Conservation (phyloP, 805 yeast genomes). For the Pichia eremophila region DNA sequence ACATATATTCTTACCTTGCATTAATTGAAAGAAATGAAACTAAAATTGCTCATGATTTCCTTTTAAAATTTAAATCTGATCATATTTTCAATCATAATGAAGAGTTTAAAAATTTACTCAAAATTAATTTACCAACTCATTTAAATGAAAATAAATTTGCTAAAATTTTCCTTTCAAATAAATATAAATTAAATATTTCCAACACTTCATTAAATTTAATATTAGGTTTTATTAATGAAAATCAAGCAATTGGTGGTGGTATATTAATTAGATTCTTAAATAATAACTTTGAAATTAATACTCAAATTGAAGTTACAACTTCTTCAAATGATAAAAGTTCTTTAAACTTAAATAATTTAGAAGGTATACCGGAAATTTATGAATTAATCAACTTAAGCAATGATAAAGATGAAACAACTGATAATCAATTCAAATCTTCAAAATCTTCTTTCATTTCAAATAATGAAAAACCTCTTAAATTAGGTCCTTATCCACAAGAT, state of each 20-base stretch:
- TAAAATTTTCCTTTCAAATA: constrained; percentile 58
- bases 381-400: constrained; percentile 25
- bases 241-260: constrained; percentile 87
- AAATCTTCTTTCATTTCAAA: constrained; percentile 16
- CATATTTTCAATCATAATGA: constrained; percentile 68
- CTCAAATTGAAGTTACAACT: constrained; percentile 31
- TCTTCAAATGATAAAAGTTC: constrained; percentile 26
- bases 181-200: constrained; percentile 67
- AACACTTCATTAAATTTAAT: constrained; percentile 78
- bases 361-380: constrained; percentile 40
- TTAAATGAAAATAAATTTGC: constrained; percentile 77
- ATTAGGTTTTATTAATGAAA: constrained; percentile 80
- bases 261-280: constrained; percentile 78
- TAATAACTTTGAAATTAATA: constrained; percentile 58
- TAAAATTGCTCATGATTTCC: constrained; percentile 61
- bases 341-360: constrained; percentile 27
- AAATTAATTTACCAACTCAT: constrained; percentile 73
- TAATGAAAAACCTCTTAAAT: constrained; percentile 63
- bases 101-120: constrained; percentile 63
- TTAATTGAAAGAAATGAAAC: constrained; percentile 56
- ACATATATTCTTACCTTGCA: constrained; percentile 79
- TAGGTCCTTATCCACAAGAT: constrained; percentile 82
- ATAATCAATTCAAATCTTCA: constrained; percentile 28
- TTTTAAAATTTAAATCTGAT: constrained; percentile 63
- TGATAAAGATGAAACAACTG: constrained; percentile 9